Base-by-base conservation (phyloP, 2,329 filamentous ascomycete species). In the Juglanconis juglandina region DNA sequence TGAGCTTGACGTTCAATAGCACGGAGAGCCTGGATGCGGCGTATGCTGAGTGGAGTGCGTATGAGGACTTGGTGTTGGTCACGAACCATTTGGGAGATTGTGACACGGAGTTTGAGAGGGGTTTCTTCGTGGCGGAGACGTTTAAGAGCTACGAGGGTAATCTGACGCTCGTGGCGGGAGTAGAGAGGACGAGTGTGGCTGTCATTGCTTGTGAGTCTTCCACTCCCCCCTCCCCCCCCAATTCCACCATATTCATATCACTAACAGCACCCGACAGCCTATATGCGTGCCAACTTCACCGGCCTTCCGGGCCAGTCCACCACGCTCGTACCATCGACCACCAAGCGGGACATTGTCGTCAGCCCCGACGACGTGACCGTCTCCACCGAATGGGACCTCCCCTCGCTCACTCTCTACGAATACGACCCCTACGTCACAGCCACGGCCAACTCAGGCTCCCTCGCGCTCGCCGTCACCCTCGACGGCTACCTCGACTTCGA, bases 401-500 rank as follows among this genome's bases (percentile, higher is more conserved):
- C 55, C 17, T 49, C 55, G 10, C 37, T 49, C 37, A 57, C 57
- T 7, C 50, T 61, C 1, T 61, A 50, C 59, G 55, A 61, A 17
- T 39, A 53, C 39, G 55, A 58, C 32, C 65, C 65, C 8, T 72
- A 73, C 63, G 60, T 77, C 55, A 73, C 66, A 7, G 68, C 75
- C 17, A 71, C 67, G 3, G 74, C 74, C 24, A 68, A 77, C 46
- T 64, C 67, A 24, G 75, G 71, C 39, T 63, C 66, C 51, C 70
- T 80, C 56, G 69, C 68, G 17, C 69, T 73, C 32, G 69, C 68
- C 17, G 68, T 77, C 44, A 74, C 73, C 13, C 73, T 79, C 49
- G 77, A 76, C 1, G 77, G 77, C 39, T 72, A 74, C 60, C 69
- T 79, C n/a, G 68, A 70, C 53, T 79, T 76, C 67, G 73, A 72